phyloP scores from a whole-genome alignment of 495 filamentous ascomycete species.

The Trichoderma orchidacearum region DNA sequence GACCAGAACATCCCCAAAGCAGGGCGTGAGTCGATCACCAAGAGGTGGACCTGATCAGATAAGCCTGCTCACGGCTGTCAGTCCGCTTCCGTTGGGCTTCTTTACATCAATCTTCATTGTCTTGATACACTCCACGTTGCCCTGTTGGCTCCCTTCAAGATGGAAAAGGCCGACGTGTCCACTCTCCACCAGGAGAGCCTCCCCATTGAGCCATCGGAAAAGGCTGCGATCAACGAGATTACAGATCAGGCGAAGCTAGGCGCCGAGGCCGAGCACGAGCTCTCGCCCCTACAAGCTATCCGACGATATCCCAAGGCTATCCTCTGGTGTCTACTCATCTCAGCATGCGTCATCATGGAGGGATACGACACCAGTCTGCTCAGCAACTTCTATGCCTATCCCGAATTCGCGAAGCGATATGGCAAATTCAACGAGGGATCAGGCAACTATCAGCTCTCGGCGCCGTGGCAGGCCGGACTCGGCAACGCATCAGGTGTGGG shows the following conservation, averaged over 20 bases:
- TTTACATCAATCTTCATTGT: background rate
- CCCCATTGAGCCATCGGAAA: conserved; percentile 4
- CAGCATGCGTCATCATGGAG: conserved; percentile 41
- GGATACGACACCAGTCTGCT: conserved; percentile 35
- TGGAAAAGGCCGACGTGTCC: conserved; percentile 5
- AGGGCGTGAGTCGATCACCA: background rate
- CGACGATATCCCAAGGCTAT: conserved; percentile 32
- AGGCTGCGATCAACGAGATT: conserved; percentile 1
- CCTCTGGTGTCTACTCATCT: conserved; percentile 35
- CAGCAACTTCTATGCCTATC: conserved; percentile 18
- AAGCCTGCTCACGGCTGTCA: background rate
- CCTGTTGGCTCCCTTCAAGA: conserved; percentile 1
- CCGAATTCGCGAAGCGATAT: conserved; percentile 18
- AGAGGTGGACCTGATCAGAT: background rate
- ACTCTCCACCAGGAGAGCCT: conserved; percentile 2
- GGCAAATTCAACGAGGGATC: conserved; percentile 10
- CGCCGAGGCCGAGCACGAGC: conserved; percentile 20
- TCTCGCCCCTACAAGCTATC: conserved; percentile 23
- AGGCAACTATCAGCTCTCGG: conserved; percentile 16
- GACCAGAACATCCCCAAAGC: background rate
- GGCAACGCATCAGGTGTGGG: conserved; percentile 20
- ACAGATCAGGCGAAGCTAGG: conserved; percentile 16
- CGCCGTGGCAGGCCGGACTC: conserved; percentile 21
- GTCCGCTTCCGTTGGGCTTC: background rate
- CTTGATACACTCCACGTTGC: background rate